Evolutionary conservation across 1,139 yeast species (phyloP), one percentile per base, ranked within the genome.

Genomic region (Hanseniaspora sp.): DNA sequence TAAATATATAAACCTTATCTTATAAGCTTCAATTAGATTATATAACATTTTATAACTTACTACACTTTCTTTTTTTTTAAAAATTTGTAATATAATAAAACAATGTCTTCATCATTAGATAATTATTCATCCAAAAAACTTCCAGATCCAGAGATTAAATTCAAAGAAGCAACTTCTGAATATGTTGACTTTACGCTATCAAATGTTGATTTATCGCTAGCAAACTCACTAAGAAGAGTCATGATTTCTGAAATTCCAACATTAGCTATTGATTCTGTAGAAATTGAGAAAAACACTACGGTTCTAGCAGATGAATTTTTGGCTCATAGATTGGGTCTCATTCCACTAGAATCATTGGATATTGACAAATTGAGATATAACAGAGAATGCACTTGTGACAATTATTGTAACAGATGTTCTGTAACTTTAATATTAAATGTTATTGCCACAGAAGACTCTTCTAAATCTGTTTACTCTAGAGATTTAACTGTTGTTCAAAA

Each of bases 221-320:
- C 98, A 30, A 94, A 94, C 74, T 85, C 98, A 33, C 64, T 94
- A 40, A 78, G 99, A 63, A 76, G 99, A 67, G 80, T 86, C 52
- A 88, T 94, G 86, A 76, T 92, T 59, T 90, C 96, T 1, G 99
- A 94, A 69, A 94, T 92, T 55, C 98, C 98, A 34, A 92, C 98
- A 1, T 68, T 83, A 61, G 97, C 98, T 55, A 90, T 94, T 59
- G 99, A 94, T 67, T 78, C 92, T 60, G 98, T 94, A 54, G 98
- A 94, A 68, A 84, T 94, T 59, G 95, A 88, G 64, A 80, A 79
- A 57, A 92, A 92, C 71, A 87, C 98, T 0, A 83, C 95, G 17
- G 98, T 94, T 17, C 73, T 92, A 60, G 98, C 98, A 1, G 99
- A 92, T 68, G 99, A 92, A 69, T 92, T 92, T 65, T 78, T 92